phyloP scores from a whole-genome alignment of 2,329 filamentous ascomycete genomes.

The Xylariales sp. region DNA sequence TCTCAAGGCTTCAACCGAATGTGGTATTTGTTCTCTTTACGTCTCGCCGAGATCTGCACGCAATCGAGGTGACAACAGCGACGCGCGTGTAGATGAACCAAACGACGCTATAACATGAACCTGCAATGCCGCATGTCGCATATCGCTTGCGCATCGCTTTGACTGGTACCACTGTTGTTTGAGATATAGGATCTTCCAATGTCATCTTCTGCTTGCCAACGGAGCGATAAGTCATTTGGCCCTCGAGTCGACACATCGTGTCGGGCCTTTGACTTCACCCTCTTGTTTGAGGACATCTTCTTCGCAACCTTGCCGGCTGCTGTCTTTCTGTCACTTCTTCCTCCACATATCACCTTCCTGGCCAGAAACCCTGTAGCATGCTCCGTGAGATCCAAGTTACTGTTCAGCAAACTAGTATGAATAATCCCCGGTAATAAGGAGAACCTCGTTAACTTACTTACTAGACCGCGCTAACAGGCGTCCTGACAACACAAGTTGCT shows the following conservation, averaged over 20 bases:
- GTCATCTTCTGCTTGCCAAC: too few relatives aligned
- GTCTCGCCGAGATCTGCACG: too few relatives aligned
- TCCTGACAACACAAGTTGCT: constrained; percentile 14
- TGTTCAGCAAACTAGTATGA: constrained; percentile 14
- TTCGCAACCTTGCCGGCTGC: constrained; percentile 16
- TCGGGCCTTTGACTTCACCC: constrained; percentile 25
- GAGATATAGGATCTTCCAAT: too few relatives aligned
- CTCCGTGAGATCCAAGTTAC: constrained; percentile 9
- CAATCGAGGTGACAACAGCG: too few relatives aligned
- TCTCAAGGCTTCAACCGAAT: too few relatives aligned
- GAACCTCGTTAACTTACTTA: not conserved
- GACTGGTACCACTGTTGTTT: too few relatives aligned
- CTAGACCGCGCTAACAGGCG: constrained; percentile 8
- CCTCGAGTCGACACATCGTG: constrained; percentile 18
- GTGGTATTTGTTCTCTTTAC: too few relatives aligned
- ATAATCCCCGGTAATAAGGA: not conserved
- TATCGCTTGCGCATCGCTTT: too few relatives aligned
- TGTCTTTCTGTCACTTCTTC: constrained; percentile 15
- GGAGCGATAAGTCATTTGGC: constrained; percentile 16
- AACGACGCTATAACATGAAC: too few relatives aligned
- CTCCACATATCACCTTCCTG: constrained; percentile 6
- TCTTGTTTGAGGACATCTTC: constrained; percentile 23
- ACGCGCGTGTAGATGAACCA: too few relatives aligned
- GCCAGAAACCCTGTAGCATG: constrained; percentile 5
- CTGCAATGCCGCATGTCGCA: too few relatives aligned